phyloP scores from a whole-genome alignment of 495 filamentous ascomycete species.

The Terfezia claveryi region DNA sequence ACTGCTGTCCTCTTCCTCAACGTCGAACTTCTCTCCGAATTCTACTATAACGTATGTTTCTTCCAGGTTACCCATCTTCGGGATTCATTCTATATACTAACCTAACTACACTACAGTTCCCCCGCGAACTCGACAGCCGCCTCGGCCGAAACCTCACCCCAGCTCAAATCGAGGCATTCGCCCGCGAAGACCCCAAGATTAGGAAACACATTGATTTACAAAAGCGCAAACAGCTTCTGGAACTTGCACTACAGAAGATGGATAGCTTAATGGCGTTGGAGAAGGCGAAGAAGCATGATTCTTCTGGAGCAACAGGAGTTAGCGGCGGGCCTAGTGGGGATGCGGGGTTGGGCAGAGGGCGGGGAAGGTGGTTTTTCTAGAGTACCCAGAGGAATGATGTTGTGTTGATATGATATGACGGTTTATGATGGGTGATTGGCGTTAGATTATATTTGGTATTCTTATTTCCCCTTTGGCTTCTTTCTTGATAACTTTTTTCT shows the following conservation, averaged over 20 bases:
- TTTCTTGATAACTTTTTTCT: background rate
- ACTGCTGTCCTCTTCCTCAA: conserved; percentile 96
- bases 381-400: background rate
- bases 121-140: conserved; percentile 66
- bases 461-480: background rate
- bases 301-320: background rate
- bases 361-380: background rate
- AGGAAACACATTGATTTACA: conserved; percentile 77
- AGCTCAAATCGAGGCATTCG: conserved; percentile 68
- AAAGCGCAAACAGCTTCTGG: conserved; percentile 71
- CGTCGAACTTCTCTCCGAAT: conserved; percentile 87
- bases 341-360: background rate
- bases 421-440: background rate
- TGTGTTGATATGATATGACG: background rate
- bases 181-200: conserved; percentile 76
- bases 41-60: conserved; percentile 49
- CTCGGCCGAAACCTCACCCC: conserved; percentile 64
- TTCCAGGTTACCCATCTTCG: background rate
- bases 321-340: background rate
- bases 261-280: conserved; percentile 66
- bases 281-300: conserved; percentile 12
- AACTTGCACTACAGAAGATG: conserved; percentile 84
- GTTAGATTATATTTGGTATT: background rate
- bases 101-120: conserved; percentile 33
- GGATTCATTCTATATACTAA: background rate